Evolutionary conservation across 2,329 filamentous ascomycete species (phyloP), one percentile per base, ranked within the genome.

Genomic region (Zasmidium cellare): DNA sequence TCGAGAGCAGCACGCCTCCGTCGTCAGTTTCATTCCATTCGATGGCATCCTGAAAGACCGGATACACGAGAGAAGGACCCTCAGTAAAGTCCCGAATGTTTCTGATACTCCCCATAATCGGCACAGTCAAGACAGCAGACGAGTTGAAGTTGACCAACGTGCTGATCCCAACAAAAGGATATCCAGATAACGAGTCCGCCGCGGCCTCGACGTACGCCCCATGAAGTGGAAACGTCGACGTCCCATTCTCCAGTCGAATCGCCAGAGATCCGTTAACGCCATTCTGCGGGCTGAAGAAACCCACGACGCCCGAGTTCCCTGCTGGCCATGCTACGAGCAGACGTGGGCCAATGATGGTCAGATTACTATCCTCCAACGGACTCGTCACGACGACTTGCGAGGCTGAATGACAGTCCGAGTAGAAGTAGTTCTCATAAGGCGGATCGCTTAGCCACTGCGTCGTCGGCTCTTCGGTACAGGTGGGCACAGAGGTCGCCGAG

Each of bases 401-500:
- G 31, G 82, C 79, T 1, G 80, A 77, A 60, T 85, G 78, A 69
- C 84, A 87, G 66, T 88, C 85, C 0, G 84, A 87, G 63, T 86
- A 84, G 72, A 88, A 87, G 71, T 84, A 87, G 65, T 88, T 87
- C 41, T 84, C 77, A 59, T 87, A 86, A 0, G 85, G 85, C 1
- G 80, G 78, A 61, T 86, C 83, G 28, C 76, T 80, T 2, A 86
- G 73, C 58, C 79, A 74, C 9, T 81, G 69, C 9, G 73, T 75
- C 1, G 72, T 73, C 5, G 76, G 66, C 16, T 51, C 56, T 45
- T 65, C 66, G 2, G 64, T 53, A 56, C 66, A 70, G 9, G 24
- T 16, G n/a, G 24, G 16, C 14, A 18, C 31, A 11, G 69, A 59
- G 41, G 70, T 67, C 49, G 60, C 55, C 1, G 60, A 9, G 7